These are phyloP conservation scores for Perkinsus olseni DNA, from an alignment of 169 alveolate species.

Conservation along the genomic window DNA sequence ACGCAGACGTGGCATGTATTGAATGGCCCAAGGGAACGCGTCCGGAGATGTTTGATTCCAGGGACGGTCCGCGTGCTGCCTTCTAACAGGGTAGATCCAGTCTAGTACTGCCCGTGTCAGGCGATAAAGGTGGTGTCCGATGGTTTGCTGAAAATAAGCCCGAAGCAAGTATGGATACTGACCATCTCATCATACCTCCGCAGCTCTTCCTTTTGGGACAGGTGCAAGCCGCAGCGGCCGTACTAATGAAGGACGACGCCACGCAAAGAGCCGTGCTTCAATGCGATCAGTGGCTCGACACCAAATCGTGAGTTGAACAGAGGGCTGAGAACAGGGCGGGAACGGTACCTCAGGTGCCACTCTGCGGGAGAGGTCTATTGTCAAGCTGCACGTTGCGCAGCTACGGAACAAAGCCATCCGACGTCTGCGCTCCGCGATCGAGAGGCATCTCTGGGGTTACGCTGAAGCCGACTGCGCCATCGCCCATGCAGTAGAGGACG, in stretches of 20 bases:
- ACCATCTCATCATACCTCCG: too few relatives aligned
- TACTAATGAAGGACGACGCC: not conserved
- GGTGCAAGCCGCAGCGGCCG: not conserved
- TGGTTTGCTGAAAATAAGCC: not conserved
- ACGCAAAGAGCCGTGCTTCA: not conserved
- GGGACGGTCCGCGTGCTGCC: too few relatives aligned
- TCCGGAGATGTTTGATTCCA: not conserved
- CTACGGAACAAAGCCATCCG: not conserved
- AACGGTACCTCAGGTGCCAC: not conserved
- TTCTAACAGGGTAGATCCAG: too few relatives aligned
- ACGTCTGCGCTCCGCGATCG: not conserved
- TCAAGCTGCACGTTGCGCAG: not conserved
- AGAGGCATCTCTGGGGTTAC: not conserved
- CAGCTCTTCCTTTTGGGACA: not conserved
- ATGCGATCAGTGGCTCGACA: not conserved
- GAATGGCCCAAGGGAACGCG: too few relatives aligned
- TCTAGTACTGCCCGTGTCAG: not conserved
- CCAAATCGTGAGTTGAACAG: not conserved
- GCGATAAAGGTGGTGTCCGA: not conserved
- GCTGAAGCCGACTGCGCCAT: not conserved
- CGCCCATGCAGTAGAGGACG: not conserved
- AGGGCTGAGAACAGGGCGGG: not conserved
- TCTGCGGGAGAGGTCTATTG: not conserved
- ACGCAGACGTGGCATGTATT: too few relatives aligned
- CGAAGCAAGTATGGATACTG: not conserved